These are phyloP conservation scores for Penicillium sp. DNA, from an alignment of 2,329 filamentous ascomycete species.

Conservation along the genomic window DNA sequence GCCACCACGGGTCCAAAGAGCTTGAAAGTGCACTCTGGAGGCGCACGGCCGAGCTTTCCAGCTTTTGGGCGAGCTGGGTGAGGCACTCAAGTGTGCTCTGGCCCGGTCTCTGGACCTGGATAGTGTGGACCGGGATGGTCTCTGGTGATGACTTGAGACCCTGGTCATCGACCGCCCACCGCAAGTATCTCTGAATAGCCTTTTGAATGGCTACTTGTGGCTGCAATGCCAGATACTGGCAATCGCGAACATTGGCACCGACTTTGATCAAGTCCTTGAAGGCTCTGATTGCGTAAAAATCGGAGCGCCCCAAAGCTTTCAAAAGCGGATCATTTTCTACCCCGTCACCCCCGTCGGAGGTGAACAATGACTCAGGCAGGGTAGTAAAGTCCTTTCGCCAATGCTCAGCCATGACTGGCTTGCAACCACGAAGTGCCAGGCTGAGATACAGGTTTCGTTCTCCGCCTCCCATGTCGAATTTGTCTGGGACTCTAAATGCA, in stretches of 20 bases:
- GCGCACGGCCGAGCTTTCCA: constrained; percentile 40
- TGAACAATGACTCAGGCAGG: constrained; percentile 50
- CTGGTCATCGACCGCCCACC: constrained; percentile 51
- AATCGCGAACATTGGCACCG: constrained; percentile 49
- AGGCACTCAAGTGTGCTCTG: constrained; percentile 41
- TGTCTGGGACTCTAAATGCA: constrained; percentile 37
- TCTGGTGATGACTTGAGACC: constrained; percentile 33
- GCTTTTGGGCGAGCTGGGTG: constrained; percentile 39
- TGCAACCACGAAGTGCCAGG: constrained; percentile 51
- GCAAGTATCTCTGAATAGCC: constrained; percentile 45
- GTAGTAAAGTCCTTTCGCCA: constrained; percentile 52
- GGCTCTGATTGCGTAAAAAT: constrained; percentile 50
- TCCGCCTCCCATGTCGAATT: constrained; percentile 46
- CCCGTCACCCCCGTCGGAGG: constrained; percentile 13
- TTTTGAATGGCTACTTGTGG: constrained; percentile 37
- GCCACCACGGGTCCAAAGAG: constrained; percentile 24
- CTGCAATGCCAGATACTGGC: constrained; percentile 34
- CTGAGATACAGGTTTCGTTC: constrained; percentile 51
- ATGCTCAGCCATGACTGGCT: constrained; percentile 49
- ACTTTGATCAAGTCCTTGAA: constrained; percentile 47
- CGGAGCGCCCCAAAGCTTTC: constrained; percentile 35
- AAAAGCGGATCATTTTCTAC: constrained; percentile 33
- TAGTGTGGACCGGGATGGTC: constrained; percentile 43
- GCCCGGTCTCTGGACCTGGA: constrained; percentile 39
- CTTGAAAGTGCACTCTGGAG: constrained; percentile 35